phyloP scores from a whole-genome alignment of 106 monocot species.

The Iris macrosiphon region DNA sequence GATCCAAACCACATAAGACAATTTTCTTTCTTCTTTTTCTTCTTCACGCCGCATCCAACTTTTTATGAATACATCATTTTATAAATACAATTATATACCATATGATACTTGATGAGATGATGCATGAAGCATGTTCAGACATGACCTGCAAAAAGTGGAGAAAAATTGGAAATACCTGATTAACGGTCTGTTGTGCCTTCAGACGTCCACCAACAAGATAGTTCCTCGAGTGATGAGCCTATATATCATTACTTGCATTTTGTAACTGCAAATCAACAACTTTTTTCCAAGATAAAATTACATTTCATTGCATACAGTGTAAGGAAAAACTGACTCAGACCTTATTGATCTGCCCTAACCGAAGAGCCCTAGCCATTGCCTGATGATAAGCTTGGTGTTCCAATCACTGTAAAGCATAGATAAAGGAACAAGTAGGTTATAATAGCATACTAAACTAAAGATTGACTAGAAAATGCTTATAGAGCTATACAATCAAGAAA shows the following conservation, averaged over 20 bases:
- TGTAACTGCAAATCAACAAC: constrained; percentile 3
- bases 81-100: too few relatives aligned
- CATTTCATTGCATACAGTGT: not conserved
- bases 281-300: too few relatives aligned
- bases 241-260: constrained; percentile 92
- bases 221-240: constrained; percentile 90
- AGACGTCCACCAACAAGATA: constrained; percentile 96
- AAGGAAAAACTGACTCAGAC: constrained; percentile 25
- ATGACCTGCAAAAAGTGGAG: too few relatives aligned
- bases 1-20: too few relatives aligned
- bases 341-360: constrained; percentile 94
- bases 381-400: constrained; percentile 99
- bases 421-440: not conserved
- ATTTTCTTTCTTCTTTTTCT: too few relatives aligned
- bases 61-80: too few relatives aligned
- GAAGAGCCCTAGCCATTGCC: constrained; percentile 99
- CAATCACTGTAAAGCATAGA: constrained; percentile 67
- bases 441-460: not conserved
- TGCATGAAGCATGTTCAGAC: too few relatives aligned
- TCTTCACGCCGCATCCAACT: too few relatives aligned
- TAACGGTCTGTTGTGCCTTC: constrained; percentile 86
- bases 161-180: constrained; percentile 77
- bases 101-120: too few relatives aligned
- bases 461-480: not conserved
- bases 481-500: constrained; percentile 11